Percentiles rank a stretch among this genome's conserved stretches.
phyloP scores from a whole-genome alignment of 2,329 filamentous ascomycete genomes.

The Diaporthe velutina region DNA sequence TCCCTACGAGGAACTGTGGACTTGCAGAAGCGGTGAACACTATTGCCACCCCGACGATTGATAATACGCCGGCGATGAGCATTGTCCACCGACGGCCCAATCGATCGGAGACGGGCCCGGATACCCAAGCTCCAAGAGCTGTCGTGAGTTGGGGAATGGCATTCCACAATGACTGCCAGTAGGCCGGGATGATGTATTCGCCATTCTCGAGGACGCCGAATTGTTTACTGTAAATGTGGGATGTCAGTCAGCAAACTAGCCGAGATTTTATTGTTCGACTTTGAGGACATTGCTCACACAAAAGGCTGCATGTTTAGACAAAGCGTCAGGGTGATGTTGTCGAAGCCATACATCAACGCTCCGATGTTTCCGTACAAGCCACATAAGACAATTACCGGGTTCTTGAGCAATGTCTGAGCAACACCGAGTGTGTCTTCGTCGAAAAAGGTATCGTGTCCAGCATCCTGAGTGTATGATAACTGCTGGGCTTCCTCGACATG shows the following conservation, averaged over 20 bases:
- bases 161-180: constrained; percentile 34
- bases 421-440: constrained; percentile 1
- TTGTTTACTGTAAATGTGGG: not conserved
- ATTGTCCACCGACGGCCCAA: constrained; percentile 22
- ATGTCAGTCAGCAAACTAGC: not conserved
- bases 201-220: constrained; percentile 19
- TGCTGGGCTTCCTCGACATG: constrained; percentile 6
- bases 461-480: not conserved
- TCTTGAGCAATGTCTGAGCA: not conserved
- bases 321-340: constrained; percentile 32
- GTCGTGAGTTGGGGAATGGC: constrained; percentile 31
- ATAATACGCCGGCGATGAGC: constrained; percentile 15
- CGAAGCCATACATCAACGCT: constrained; percentile 33
- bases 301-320: constrained; percentile 30
- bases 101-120: constrained; percentile 22
- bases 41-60: constrained; percentile 11
- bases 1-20: constrained; percentile 14
- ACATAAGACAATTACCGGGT: constrained; percentile 11
- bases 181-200: constrained; percentile 22
- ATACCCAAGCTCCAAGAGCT: constrained; percentile 22
- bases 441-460: not conserved
- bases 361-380: constrained; percentile 27
- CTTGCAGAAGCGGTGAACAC: constrained; percentile 16
- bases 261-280: too few relatives aligned
- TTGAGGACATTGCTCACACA: not conserved